These are phyloP conservation scores for Mucor sp. DNA, from an alignment of 371 early-diverging fungal species.

Conservation along the genomic window DNA sequence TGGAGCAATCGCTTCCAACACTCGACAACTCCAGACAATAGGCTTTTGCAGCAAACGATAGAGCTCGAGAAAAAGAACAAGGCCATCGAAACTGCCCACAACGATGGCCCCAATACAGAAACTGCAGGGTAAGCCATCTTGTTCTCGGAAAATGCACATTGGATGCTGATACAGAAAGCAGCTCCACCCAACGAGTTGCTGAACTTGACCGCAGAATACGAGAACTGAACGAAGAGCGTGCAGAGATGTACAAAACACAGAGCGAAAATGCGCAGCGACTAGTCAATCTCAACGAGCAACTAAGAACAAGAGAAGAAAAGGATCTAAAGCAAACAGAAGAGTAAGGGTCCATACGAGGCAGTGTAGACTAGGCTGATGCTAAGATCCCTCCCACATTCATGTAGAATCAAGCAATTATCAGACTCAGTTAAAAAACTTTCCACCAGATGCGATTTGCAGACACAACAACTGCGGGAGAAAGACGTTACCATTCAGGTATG, in stretches of 20 bases:
- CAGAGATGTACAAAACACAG: conserved; percentile 90
- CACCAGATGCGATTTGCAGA: conserved; percentile 54
- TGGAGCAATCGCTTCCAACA: neutral
- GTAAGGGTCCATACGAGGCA: conserved; percentile 45
- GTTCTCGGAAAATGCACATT: neutral
- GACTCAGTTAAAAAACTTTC: conserved; percentile 41
- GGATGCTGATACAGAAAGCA: neutral
- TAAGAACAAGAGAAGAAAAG: conserved; percentile 65
- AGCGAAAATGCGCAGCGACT: conserved; percentile 90
- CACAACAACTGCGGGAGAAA: conserved; percentile 77
- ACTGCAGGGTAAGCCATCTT: neutral
- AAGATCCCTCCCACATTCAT: neutral
- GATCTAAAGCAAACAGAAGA: conserved; percentile 68
- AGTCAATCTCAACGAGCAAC: conserved; percentile 80
- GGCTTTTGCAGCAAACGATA: conserved; percentile 28
- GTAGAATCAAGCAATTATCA: conserved; percentile 53
- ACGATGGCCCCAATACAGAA: neutral
- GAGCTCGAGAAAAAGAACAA: conserved; percentile 24
- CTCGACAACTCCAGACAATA: conserved; percentile 24
- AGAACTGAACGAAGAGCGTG: conserved; percentile 82
- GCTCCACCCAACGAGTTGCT: conserved; percentile 36
- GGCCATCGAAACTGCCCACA: conserved; percentile 10
- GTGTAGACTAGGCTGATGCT: neutral
- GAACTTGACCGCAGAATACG: conserved; percentile 79
- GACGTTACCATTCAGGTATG: conserved; percentile 81